A percentile compares a stretch with the other conserved stretches of the same genome.
Evolutionary conservation across 768 basidiomycete genomes (phyloP).

Genomic region (Lentinula detonsa): DNA sequence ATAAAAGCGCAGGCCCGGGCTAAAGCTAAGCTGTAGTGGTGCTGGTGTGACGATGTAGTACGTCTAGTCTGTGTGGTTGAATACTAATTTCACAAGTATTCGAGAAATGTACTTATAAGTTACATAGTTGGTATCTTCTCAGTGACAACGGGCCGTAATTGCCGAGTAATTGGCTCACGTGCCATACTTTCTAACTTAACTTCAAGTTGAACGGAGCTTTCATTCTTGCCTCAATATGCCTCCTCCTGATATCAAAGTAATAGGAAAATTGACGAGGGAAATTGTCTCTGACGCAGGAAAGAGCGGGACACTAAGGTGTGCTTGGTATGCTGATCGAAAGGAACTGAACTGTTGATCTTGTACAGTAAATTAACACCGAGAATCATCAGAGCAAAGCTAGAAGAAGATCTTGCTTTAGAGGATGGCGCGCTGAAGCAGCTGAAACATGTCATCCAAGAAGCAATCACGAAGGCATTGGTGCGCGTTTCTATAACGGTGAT

Average conservation of each 20-base stretch:
- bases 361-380: neutral
- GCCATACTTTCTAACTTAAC: too few species aligned
- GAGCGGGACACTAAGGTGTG: neutral
- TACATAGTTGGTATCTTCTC: too few species aligned
- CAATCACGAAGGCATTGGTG: neutral
- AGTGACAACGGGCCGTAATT: too few species aligned
- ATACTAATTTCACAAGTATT: too few species aligned
- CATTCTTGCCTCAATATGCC: constrained; percentile 9
- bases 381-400: neutral
- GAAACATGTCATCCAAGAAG: neutral
- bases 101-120: too few species aligned
- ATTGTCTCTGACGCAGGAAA: neutral
- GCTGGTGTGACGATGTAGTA: too few species aligned
- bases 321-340: neutral
- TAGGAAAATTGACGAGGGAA: neutral
- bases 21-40: too few species aligned
- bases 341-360: neutral
- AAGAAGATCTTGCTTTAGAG: neutral
- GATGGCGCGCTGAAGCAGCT: neutral
- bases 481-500: neutral
- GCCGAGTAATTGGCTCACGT: too few species aligned
- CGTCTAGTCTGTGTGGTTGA: too few species aligned
- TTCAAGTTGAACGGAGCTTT: neutral
- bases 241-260: neutral
- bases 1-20: too few species aligned